Conservation (phyloP, 2,329 filamentous ascomycete genomes). For the Cladosporium sp. region DNA sequence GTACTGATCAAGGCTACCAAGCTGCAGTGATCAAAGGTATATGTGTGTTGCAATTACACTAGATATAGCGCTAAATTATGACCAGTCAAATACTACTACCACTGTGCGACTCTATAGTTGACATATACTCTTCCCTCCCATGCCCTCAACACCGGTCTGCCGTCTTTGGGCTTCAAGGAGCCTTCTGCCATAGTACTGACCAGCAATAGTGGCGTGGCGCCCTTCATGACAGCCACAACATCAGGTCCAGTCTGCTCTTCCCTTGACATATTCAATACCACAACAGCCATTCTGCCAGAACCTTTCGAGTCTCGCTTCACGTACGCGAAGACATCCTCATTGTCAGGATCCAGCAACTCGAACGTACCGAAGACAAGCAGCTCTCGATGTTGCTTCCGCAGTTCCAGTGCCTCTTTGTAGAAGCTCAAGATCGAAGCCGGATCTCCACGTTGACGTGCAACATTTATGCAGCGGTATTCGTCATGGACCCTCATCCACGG, state of each 20-base stretch:
- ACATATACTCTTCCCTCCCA: slow-evolving; percentile 37
- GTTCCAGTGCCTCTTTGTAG: slow-evolving; percentile 51
- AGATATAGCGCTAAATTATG: not conserved
- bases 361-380: slow-evolving; percentile 67
- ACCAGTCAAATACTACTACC: no score
- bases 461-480: slow-evolving; percentile 60
- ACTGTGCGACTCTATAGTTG: slow-evolving; percentile 14
- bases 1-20: slow-evolving; percentile 43
- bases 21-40: not conserved
- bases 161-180: slow-evolving; percentile 12
- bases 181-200: slow-evolving; percentile 36
- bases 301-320: slow-evolving; percentile 27
- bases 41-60: not conserved
- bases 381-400: slow-evolving; percentile 59
- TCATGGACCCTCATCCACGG: slow-evolving; percentile 72
- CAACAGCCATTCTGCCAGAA: slow-evolving; percentile 28
- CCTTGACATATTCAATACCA: slow-evolving; percentile 38
- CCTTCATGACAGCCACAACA: slow-evolving; percentile 6
- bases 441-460: slow-evolving; percentile 49
- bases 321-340: slow-evolving; percentile 51
- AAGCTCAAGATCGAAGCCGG: slow-evolving; percentile 54
- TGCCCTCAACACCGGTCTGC: slow-evolving; percentile 24
- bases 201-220: slow-evolving; percentile 36
- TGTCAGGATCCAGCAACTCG: slow-evolving; percentile 49
- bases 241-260: slow-evolving; percentile 16